Percentiles rank a stretch among this genome's conserved stretches.
Conservation (phyloP, 768 basidiomycete species). For the Agaricus sinodeliciosus region DNA sequence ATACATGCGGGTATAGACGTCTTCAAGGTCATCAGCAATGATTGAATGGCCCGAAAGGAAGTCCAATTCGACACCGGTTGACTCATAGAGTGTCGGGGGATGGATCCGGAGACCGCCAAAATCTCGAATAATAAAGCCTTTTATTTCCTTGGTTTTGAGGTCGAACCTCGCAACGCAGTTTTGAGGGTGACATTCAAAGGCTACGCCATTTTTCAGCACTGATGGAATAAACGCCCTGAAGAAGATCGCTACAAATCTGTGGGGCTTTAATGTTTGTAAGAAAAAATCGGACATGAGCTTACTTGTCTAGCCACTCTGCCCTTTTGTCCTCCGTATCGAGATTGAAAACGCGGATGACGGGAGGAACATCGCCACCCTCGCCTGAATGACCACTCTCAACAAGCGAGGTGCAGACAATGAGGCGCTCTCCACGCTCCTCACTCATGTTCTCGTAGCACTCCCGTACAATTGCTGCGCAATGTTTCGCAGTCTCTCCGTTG, state of each 20-base stretch:
- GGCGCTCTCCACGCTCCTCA: conserved; percentile 40
- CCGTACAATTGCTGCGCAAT: conserved; percentile 46
- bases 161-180: conserved; percentile 53
- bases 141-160: conserved; percentile 38
- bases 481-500: conserved; percentile 45
- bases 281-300: conserved; percentile 9
- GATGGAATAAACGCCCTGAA: conserved; percentile 52
- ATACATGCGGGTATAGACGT: conserved; percentile 52
- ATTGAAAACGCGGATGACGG: conserved; percentile 43
- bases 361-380: conserved; percentile 35
- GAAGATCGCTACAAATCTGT: conserved; percentile 41
- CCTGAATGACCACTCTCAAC: conserved; percentile 49
- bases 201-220: conserved; percentile 47
- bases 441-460: conserved; percentile 44
- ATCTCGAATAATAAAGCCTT: conserved; percentile 52
- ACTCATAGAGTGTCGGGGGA: conserved; percentile 37
- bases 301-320: conserved; percentile 45
- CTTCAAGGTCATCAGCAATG: conserved; percentile 42
- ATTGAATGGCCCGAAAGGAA: conserved; percentile 43
- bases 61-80: conserved; percentile 45
- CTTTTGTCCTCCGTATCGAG: conserved; percentile 46
- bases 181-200: conserved; percentile 55
- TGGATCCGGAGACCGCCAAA: conserved; percentile 53
- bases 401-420: conserved; percentile 51
- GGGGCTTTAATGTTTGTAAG: conserved; percentile 6